Evolutionary conservation across 768 basidiomycete genomes (phyloP).

Genomic region (Auriscalpium orientale): DNA sequence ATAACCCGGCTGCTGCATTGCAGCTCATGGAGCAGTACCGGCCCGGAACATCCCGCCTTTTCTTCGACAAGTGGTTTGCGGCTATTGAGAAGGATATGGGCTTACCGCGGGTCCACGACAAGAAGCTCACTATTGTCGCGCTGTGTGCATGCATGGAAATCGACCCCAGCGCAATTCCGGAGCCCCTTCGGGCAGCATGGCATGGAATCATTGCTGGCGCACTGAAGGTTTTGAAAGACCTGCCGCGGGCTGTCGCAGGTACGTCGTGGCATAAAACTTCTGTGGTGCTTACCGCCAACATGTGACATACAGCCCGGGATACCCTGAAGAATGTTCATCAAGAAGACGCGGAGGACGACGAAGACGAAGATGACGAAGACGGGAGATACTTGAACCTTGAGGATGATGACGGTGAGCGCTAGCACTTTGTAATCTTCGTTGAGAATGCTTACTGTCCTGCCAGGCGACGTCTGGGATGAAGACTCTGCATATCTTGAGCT

Average conservation of each 20-base stretch:
- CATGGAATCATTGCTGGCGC: conserved; percentile 62
- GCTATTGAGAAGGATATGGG: conserved; percentile 51
- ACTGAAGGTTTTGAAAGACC: conserved; percentile 66
- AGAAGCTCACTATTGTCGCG: conserved; percentile 74
- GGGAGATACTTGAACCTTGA: conserved; percentile 48
- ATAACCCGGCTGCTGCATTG: conserved; percentile 74
- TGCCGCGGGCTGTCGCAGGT: conserved; percentile 75
- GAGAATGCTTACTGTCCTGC: neutral
- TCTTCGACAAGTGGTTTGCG: conserved; percentile 82
- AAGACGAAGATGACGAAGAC: conserved; percentile 37
- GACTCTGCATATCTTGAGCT: conserved; percentile 84
- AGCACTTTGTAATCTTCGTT: neutral
- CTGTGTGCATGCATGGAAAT: conserved; percentile 73
- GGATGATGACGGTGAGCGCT: conserved; percentile 52
- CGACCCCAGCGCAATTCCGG: conserved; percentile 48
- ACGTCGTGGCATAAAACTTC: conserved; percentile 9
- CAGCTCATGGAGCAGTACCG: conserved; percentile 61
- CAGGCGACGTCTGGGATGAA: conserved; percentile 87
- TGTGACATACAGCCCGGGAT: conserved; percentile 40
- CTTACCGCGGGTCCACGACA: conserved; percentile 84
- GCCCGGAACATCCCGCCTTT: conserved; percentile 55
- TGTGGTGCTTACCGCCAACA: neutral
- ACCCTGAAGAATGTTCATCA: conserved; percentile 44
- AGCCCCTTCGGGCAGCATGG: conserved; percentile 62
- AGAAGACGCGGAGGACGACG: conserved; percentile 2